phyloP scores from a whole-genome alignment of 768 basidiomycete species.

The Hydnomerulius pinastri region DNA sequence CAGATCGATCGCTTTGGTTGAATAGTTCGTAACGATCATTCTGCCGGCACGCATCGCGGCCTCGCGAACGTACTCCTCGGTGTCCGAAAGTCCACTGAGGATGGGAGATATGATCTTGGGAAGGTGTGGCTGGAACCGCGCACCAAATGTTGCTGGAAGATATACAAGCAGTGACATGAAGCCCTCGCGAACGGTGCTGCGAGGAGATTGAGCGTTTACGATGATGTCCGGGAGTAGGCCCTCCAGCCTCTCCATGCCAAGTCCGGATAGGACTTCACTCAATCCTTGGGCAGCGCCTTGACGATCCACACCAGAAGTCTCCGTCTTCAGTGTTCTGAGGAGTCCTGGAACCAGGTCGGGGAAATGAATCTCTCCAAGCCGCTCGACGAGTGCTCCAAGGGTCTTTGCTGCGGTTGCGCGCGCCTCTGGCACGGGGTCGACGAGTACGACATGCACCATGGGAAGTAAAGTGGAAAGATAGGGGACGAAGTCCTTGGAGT shows the following conservation, averaged over 20 bases:
- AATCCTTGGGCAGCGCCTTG: constrained; percentile 98
- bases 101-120: constrained; percentile 94
- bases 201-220: constrained; percentile 83
- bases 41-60: constrained; percentile 98
- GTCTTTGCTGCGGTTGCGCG: constrained; percentile 97
- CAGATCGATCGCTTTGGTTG: constrained; percentile 87
- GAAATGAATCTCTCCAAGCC: constrained; percentile 92
- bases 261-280: constrained; percentile 90
- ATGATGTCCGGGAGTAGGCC: constrained; percentile 93
- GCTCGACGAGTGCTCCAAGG: constrained; percentile 93
- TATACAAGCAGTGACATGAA: constrained; percentile 98
- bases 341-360: constrained; percentile 93
- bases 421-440: constrained; percentile 97
- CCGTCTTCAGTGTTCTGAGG: constrained; percentile 84
- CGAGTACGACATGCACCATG: constrained; percentile 87
- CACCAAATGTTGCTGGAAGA: constrained; percentile 93
- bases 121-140: constrained; percentile 93
- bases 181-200: constrained; percentile 92
- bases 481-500: constrained; percentile 90
- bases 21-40: constrained; percentile 97
- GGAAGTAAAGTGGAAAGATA: constrained; percentile 90
- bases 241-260: constrained; percentile 98
- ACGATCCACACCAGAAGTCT: constrained; percentile 92
- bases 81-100: constrained; percentile 85
- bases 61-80: constrained; percentile 93